Percentiles rank a stretch among this genome's conserved stretches.
Evolutionary conservation across 192 early-diverging fungal genomes (phyloP).

Genomic region (Lobulomyces angularis): DNA sequence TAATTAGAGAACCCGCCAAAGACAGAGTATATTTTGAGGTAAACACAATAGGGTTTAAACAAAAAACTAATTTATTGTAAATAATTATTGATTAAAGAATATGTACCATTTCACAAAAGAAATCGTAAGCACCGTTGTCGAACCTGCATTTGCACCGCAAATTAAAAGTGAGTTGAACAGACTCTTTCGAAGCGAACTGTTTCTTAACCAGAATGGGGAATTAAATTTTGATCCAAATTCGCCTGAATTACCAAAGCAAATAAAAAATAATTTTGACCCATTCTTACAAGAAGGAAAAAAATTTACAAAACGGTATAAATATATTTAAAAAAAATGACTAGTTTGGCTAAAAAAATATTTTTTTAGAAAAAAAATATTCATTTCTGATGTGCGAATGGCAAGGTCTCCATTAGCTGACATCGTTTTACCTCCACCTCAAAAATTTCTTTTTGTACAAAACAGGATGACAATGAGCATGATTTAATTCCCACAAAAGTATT

Average conservation of each 20-base stretch:
- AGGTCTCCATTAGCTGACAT: constrained; percentile 36
- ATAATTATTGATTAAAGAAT: constrained; percentile 8
- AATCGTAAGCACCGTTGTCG: constrained; percentile 10
- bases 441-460: constrained; percentile 37
- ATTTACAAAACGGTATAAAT: too few relatives aligned
- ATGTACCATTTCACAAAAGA: constrained; percentile 34
- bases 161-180: constrained; percentile 28
- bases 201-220: constrained; percentile 17
- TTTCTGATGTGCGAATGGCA: constrained; percentile 32
- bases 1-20: constrained; percentile 23
- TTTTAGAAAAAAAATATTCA: constrained; percentile 28
- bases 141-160: constrained; percentile 8
- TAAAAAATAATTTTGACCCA: too few relatives aligned
- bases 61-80: not conserved
- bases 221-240: too few relatives aligned
- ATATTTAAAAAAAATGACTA: too few relatives aligned
- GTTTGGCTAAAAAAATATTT: too few relatives aligned
- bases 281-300: too few relatives aligned
- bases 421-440: constrained; percentile 30
- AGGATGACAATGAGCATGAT: too few relatives aligned
- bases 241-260: too few relatives aligned
- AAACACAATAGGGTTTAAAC: not conserved
- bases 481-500: too few relatives aligned
- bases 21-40: constrained; percentile 37
- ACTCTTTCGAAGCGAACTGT: constrained; percentile 29